phyloP scores from a whole-genome alignment of 768 basidiomycete species.

The Dentipellis sp. region DNA sequence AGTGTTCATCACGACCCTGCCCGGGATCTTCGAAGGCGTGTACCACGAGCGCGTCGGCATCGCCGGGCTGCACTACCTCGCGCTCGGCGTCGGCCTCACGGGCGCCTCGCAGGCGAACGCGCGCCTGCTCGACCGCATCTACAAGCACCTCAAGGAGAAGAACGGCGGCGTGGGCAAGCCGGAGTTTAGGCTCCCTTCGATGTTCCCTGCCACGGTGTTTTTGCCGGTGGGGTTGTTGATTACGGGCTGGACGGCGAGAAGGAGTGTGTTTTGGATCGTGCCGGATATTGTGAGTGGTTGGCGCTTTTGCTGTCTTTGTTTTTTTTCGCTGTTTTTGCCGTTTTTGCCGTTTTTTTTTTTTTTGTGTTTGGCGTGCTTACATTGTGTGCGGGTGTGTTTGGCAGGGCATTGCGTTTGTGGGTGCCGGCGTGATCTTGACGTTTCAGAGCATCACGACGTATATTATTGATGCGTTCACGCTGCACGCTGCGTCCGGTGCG shows the following conservation, averaged over 20 bases:
- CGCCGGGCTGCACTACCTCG: conserved; percentile 61
- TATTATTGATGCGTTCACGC: conserved; percentile 55
- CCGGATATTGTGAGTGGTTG: conserved; percentile 65
- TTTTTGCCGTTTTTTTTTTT: no score
- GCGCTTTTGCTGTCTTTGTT: no score
- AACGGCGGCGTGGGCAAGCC: conserved; percentile 47
- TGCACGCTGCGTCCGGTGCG: conserved; percentile 61
- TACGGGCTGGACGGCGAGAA: conserved; percentile 60
- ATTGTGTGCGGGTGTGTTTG: no score
- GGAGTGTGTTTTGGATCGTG: conserved; percentile 56
- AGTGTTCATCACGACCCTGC: conserved; percentile 66
- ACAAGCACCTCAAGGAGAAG: conserved; percentile 38
- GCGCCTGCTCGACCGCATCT: conserved; percentile 46
- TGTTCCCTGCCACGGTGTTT: conserved; percentile 48
- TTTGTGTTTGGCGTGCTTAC: no score
- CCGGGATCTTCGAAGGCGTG: conserved; percentile 42
- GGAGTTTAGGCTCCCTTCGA: conserved; percentile 44
- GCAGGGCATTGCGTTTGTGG: conserved; percentile 50
- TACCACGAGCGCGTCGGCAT: conserved; percentile 52
- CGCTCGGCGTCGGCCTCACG: conserved; percentile 54
- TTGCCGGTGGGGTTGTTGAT: conserved; percentile 64
- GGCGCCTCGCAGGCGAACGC: conserved; percentile 46
- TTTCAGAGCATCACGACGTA: conserved; percentile 63
- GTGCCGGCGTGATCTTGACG: conserved; percentile 46
- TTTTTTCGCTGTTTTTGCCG: no score